Percentiles rank a stretch among this genome's conserved stretches.
Evolutionary conservation across 75 land plant genomes (phyloP).

Genomic region (Adiantum capillusveneris): DNA sequence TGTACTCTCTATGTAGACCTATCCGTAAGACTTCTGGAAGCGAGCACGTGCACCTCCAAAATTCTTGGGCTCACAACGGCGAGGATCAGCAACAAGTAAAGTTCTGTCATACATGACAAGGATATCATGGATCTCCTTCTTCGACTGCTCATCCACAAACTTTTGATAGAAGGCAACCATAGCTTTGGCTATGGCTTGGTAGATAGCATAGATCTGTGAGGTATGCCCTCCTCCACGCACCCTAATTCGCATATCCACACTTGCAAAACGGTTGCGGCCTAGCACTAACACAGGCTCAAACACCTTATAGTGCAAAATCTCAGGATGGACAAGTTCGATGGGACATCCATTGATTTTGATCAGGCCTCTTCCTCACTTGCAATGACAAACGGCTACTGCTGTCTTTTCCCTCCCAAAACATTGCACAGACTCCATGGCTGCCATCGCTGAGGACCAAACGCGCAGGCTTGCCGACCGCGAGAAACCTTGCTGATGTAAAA

Average conservation of each 20-base stretch:
- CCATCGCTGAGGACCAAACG: too few species aligned
- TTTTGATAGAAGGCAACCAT: conserved; percentile 60
- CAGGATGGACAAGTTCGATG: conserved; percentile 49
- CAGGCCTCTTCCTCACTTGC: too few species aligned
- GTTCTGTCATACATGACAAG: conserved; percentile 53
- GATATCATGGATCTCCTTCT: conserved; percentile 47
- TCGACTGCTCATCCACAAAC: conserved; percentile 55
- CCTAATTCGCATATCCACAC: conserved; percentile 48
- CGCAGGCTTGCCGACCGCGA: too few species aligned
- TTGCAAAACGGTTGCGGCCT: conserved; percentile 32
- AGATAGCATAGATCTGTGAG: conserved; percentile 50
- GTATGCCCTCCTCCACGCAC: too few species aligned
- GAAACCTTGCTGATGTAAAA: too few species aligned
- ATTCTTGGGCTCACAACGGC: conserved; percentile 72
- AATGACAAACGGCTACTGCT: too few species aligned
- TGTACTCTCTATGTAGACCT: too few species aligned
- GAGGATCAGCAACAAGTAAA: conserved; percentile 56
- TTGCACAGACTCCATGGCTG: conserved; percentile 41
- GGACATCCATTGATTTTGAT: too few species aligned
- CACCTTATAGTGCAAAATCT: conserved; percentile 45
- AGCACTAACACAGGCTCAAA: conserved; percentile 42
- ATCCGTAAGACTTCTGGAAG: conserved; percentile 61
- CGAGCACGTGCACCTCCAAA: conserved; percentile 53
- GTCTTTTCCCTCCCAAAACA: conserved; percentile 53
- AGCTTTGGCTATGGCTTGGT: conserved; percentile 64